A percentile compares a stretch with the other conserved stretches of the same genome.
Conservation (phyloP, 1,284 basidiomycete species). For the Ustilago xerochloae region DNA sequence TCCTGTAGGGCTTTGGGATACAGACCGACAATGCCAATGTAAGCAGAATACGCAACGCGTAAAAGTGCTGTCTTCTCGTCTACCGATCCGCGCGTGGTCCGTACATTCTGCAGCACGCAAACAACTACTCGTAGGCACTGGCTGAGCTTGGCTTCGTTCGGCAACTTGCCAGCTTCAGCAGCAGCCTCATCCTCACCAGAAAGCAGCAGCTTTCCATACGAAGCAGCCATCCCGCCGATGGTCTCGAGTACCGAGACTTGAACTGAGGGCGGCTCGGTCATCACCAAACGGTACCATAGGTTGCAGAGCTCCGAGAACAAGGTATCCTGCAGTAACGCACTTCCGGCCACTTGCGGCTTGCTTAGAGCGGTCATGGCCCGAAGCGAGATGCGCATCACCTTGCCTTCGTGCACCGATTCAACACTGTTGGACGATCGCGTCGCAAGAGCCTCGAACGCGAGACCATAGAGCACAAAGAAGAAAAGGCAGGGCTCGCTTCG, state of each 20-base stretch:
- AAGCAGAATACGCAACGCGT: slow-evolving; percentile 76
- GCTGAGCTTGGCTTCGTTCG: slow-evolving; percentile 70
- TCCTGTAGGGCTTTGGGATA: slow-evolving; percentile 75
- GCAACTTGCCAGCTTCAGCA: slow-evolving; percentile 67
- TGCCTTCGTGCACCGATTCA: slow-evolving; percentile 68
- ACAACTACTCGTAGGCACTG: slow-evolving; percentile 85
- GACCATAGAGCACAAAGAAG: slow-evolving; percentile 90
- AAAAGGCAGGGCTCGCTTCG: slow-evolving; percentile 78
- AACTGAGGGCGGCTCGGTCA: slow-evolving; percentile 82
- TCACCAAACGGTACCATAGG: slow-evolving; percentile 86
- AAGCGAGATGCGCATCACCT: slow-evolving; percentile 73
- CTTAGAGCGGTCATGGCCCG: slow-evolving; percentile 83
- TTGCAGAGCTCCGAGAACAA: slow-evolving; percentile 91
- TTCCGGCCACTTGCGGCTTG: slow-evolving; percentile 81
- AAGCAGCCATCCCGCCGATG: slow-evolving; percentile 75
- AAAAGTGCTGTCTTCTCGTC: slow-evolving; percentile 74
- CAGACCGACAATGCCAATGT: slow-evolving; percentile 75
- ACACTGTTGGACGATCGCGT: slow-evolving; percentile 73
- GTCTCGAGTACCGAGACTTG: slow-evolving; percentile 82
- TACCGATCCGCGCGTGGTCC: slow-evolving; percentile 69
- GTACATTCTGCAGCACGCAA: slow-evolving; percentile 79
- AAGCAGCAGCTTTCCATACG: slow-evolving; percentile 70
- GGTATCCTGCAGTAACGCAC: slow-evolving; percentile 78
- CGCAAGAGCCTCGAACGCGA: slow-evolving; percentile 89
- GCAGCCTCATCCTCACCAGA: slow-evolving; percentile 45